Base-by-base conservation (phyloP, 139 green algal species). In the Haematococcus lacustris region DNA sequence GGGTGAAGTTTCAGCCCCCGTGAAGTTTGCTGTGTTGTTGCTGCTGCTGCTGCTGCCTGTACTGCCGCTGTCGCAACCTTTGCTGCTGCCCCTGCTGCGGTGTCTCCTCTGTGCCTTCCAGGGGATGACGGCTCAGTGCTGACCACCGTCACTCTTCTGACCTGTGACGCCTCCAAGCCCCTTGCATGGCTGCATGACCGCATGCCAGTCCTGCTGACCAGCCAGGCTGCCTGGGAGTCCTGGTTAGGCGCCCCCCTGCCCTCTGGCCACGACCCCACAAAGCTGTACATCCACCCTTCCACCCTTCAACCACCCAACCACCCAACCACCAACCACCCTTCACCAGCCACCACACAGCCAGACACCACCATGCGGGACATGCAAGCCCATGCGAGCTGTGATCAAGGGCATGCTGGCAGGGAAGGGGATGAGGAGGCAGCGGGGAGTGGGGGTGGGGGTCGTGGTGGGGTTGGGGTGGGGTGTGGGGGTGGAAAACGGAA, bases 111-210 rank as follows among this genome's bases (percentile, higher is more conserved):
- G 43, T 9, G 43, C 17, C 17, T 9, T 53, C 9, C 43, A 53
- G 43, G 17, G 9, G 43, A 9, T 28, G 43, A 53, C 43, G 62
- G 70, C 51, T 41, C 25, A 37, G 4, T 25, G 25, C 43, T 92
- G 64, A 62, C 72, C 68, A 90, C 81, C 17, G 88, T 75, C 77
- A 91, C 91, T n/a, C 92, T 96, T 40, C 59, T 96, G 26, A 94
- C 90, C 26, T 90, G 39, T 33, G 3, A 37, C 47, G 26, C 39
- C 9, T 40, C 39, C 13, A 38, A 38, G 6, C 39, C 66, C 17
- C 69, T 93, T 61, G 30, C 70, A 17, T 94, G 88, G 88, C 83
- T 96, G 71, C 91, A 96, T 73, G 82, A 92, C 85, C 81, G 91
- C 50, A 93, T 94, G 90, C 91, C 91, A 0, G 88, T 90, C 28